Conservation (phyloP, 768 basidiomycete genomes). For the Trichaptum fuscoviolaceum region DNA sequence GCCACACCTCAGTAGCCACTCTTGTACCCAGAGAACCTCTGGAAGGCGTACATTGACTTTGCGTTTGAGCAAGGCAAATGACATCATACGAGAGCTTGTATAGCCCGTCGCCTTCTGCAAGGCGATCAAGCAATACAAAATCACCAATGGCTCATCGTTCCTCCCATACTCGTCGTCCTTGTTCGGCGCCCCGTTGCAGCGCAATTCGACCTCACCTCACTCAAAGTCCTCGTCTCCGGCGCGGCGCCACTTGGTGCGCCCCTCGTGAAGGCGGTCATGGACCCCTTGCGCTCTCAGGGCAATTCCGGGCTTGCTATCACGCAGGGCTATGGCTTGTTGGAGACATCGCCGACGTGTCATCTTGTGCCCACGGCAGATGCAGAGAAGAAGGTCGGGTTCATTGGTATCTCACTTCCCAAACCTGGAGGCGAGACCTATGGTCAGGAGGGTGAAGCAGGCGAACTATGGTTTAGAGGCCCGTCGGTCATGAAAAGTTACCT, state of each 20-base stretch:
- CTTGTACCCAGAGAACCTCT: too few relatives aligned
- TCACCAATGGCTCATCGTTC: conserved; percentile 59
- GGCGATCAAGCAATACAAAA: conserved; percentile 58
- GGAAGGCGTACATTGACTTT: too few relatives aligned
- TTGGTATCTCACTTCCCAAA: conserved; percentile 71
- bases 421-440: conserved; percentile 67
- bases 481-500: conserved; percentile 66
- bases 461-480: conserved; percentile 78
- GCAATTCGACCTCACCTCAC: conserved; percentile 58
- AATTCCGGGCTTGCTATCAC: conserved; percentile 31
- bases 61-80: too few relatives aligned
- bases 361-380: conserved; percentile 42
- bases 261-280: conserved; percentile 45
- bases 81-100: too few relatives aligned
- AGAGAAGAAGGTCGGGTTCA: conserved; percentile 51
- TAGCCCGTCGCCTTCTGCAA: conserved; percentile 63
- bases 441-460: conserved; percentile 56
- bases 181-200: conserved; percentile 63
- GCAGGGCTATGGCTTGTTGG: conserved; percentile 77
- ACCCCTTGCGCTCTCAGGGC: conserved; percentile 36
- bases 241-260: conserved; percentile 76
- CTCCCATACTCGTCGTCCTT: conserved; percentile 78
- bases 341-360: conserved; percentile 72
- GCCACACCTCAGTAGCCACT: too few relatives aligned
- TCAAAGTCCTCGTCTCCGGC: conserved; percentile 59